Base-by-base conservation (phyloP, 495 filamentous ascomycete genomes). In the Staphylotrichum tortipilum region DNA sequence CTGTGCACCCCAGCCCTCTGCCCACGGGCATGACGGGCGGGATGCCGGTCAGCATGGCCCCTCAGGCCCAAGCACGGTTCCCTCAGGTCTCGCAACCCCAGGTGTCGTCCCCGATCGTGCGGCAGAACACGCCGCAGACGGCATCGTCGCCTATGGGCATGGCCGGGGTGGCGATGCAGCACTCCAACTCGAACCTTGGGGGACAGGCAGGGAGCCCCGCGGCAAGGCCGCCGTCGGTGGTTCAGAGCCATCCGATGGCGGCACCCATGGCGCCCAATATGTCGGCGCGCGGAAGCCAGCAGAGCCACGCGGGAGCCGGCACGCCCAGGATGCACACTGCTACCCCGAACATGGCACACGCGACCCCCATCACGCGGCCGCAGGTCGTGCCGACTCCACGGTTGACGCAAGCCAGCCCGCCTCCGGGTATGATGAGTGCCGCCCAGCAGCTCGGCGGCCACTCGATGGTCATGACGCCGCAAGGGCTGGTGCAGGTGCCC, bases 291-390 rank as follows among this genome's bases (percentile, higher is more conserved):
- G 73, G 79, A 48, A 94, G 89, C 60, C 88, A 94, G 57, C 88
- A 90, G 62, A 82, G 84, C 51, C 79, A 82, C 47, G 72, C 73
- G 3, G 82, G 86, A n/a, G n/a, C n/a, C 30, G 84, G 83, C 11
- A 96, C 90, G 6, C 90, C 90, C 5, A 81, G 87, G 52, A 84
- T 94, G 74, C 75, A 78, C 9, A 84, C 82, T 49, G 78, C 81
- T 17, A 94, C 89, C 0, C 89, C 89, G 12, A 85, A 82, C 49
- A 83, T 91, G 74, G 67, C 73, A 15, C 84, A 85, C 53, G 80
- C 74, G 44, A 94, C 82, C 3, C 79, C 84, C 0, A 78, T 83
- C 15, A 82, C 82, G 62, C 80, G 82, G 50, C 68, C 69, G 9
- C 78, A 81, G 29, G 78, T 78, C 22, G 85, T 84, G 19, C 81